Percentiles rank a stretch among this genome's conserved stretches.
phyloP scores from a whole-genome alignment of 768 basidiomycete species.

The Coprinopsis marcescibilis region DNA sequence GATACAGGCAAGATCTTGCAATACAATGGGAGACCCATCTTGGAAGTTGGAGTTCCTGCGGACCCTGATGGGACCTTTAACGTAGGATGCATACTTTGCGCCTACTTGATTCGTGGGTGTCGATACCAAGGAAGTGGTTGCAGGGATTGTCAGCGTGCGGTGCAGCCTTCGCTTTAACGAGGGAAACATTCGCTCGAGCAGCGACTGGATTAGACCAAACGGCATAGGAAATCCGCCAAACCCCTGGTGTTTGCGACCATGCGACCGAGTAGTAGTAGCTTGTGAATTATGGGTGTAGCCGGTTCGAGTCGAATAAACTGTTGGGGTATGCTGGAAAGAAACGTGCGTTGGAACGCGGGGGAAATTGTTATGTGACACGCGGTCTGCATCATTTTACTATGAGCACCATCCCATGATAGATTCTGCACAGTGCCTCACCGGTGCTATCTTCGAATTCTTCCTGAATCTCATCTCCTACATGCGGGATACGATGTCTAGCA shows the following conservation, averaged over 20 bases:
- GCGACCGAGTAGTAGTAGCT: no score
- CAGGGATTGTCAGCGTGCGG: constrained; percentile 71
- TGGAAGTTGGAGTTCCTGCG: constrained; percentile 73
- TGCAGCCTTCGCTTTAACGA: constrained; percentile 49
- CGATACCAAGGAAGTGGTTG: constrained; percentile 55
- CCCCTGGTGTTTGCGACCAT: constrained; percentile 34
- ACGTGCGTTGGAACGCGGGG: constrained; percentile 7
- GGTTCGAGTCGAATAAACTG: constrained; percentile 13
- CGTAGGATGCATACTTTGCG: constrained; percentile 64
- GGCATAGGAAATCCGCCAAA: constrained; percentile 79
- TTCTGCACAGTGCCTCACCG: no score
- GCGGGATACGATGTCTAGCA: no score
- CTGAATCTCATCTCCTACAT: no score
- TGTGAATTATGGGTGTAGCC: constrained; percentile 15
- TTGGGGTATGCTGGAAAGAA: constrained; percentile 12
- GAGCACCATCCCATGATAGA: no score
- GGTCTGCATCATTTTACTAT: no score
- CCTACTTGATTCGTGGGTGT: constrained; percentile 34
- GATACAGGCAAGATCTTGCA: constrained; percentile 76
- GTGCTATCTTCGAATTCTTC: no score
- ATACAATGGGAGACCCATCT: constrained; percentile 67
- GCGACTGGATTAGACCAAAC: constrained; percentile 40
- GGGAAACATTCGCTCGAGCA: constrained; percentile 61
- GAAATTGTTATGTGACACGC: no score
- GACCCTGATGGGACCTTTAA: constrained; percentile 64